A percentile compares a stretch with the other conserved stretches of the same genome.
Conservation (phyloP, 106 monocot genomes). For the Alisma plantagoaquatica region DNA sequence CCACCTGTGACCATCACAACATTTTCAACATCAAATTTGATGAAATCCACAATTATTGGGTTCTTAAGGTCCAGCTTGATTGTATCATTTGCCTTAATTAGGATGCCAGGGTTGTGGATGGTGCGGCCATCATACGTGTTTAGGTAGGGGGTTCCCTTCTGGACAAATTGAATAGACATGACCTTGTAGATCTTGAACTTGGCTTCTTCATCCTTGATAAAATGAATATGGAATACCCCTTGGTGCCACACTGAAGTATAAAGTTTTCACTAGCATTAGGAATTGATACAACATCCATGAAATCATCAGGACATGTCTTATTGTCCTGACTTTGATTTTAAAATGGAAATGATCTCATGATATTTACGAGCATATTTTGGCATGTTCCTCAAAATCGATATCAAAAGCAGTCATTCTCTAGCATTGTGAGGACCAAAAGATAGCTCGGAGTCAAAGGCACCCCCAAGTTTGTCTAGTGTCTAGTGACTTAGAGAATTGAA, state of each 20-base stretch:
- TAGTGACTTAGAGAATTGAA: constrained; percentile 89
- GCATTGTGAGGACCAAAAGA: constrained; percentile 93
- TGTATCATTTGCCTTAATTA: constrained; percentile 71
- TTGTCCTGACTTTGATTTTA: constrained; percentile 80
- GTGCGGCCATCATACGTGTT: constrained; percentile 81
- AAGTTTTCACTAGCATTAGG: constrained; percentile 86
- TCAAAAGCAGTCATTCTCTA: constrained; percentile 70
- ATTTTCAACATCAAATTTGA: constrained; percentile 83
- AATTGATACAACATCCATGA: constrained; percentile 90
- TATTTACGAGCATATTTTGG: constrained; percentile 79
- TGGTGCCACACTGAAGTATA: constrained; percentile 74
- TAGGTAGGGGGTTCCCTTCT: constrained; percentile 73
- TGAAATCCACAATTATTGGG: constrained; percentile 63
- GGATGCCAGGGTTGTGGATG: constrained; percentile 73
- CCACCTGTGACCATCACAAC: constrained; percentile 86
- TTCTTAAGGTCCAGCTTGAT: constrained; percentile 66
- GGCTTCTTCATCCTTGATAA: constrained; percentile 72
- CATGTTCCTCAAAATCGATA: constrained; percentile 73
- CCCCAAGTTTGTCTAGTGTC: constrained; percentile 89
- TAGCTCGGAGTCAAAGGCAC: constrained; percentile 85
- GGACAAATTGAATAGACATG: constrained; percentile 54
- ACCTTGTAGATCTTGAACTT: constrained; percentile 98
- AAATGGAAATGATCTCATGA: constrained; percentile 61
- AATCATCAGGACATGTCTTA: constrained; percentile 84
- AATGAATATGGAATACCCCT: constrained; percentile 72